Base-by-base conservation (phyloP, 768 basidiomycete species). In the Lactarius sp. region DNA sequence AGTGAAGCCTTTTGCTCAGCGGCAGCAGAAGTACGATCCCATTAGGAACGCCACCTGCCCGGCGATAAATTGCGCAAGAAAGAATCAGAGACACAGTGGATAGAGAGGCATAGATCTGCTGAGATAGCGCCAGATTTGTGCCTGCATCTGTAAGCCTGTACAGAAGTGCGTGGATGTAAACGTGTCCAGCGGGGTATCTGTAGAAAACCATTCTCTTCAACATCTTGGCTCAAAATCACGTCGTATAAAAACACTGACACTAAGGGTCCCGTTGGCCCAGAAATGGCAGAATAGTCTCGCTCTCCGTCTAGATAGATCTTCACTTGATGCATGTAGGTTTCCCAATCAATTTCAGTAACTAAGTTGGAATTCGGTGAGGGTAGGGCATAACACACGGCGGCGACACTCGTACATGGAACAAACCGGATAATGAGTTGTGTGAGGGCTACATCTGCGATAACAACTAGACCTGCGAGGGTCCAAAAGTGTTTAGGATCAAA, bases 261-360 rank as follows among this genome's bases (percentile, higher is more conserved):
- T 9, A 96, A 77, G 9, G 90, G 92, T 16, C 97, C 97, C 6
- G 94, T 97, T 2, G 94, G 94, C 0, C 97, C 97, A 60, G 83
- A 78, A 55, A 99, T 88, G 63, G 78, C 74, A 13, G 83, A 80
- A 72, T 99, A 99, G 70, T 94, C 83, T 52, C 87, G 80, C 72
- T 95, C 88, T 39, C 94, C 94, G 59, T 84, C 82, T 52, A 90
- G 69, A 75, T 91, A 94, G 47, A 88, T 72, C 60, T 87, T 81
- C 1, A 90, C 82, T 58, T 98, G 97, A 57, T 87, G 77, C 85
- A 98, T 93, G 72, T 99, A 99, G 0, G 97, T 98, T 70, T 87
- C 83, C 86, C 92, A 98, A 76, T 99, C 97, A 70, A 99, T 99
- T 76, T 99, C 95, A 12, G 97, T 98, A 77, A 95, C 96, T 98